Base-by-base conservation (phyloP, 129 eudicot genomes). In the Scalesia atractyloides region DNA sequence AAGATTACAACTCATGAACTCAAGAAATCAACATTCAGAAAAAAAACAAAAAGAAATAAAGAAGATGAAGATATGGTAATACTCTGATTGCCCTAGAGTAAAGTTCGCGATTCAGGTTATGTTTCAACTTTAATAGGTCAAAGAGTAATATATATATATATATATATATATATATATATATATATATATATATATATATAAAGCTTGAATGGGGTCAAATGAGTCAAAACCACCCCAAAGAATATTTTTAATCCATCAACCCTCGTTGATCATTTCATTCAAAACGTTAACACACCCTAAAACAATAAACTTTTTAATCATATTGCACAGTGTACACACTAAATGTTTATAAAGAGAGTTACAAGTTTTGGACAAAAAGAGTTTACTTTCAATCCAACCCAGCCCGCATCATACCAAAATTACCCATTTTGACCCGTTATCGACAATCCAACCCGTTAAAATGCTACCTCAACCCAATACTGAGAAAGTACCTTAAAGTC, bases 401-500 rank as follows among this genome's bases (percentile, higher is more conserved):
- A 24, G 36, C 64, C 39, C 17, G 8, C 64, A 58, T 58, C 36
- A 58, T 58, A 58, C 20, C 10, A 50, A 26, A 16, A n/a, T 9
- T 7, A 51, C 49, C 9, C 15, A 12, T 46, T 6, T 68, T 50
- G 47, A 50, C 33, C 62, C 11, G 19, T 70, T 41, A 14, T 41
- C 46, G 22, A 6, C 34, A 30, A 30, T 30, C 34, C 34, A 30
- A 30, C 34, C 34, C 34, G 3, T 30, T 30, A 30, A 30, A 30
- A 30, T 58, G n/a, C 64, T 17, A 58, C n/a, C 64, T 30, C 44
- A 14, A 33, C 41, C 37, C 64, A 53, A 22, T 9, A 33, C 49
- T 19, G 44, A 58, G 76, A 64, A 68, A 70, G 73, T 70, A 93
- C 98, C 98, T 94, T 90, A 73, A 85, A 86, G 75, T 94, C 97